phyloP scores from a whole-genome alignment of 1,284 basidiomycete species.

The Trichosporon faecale region DNA sequence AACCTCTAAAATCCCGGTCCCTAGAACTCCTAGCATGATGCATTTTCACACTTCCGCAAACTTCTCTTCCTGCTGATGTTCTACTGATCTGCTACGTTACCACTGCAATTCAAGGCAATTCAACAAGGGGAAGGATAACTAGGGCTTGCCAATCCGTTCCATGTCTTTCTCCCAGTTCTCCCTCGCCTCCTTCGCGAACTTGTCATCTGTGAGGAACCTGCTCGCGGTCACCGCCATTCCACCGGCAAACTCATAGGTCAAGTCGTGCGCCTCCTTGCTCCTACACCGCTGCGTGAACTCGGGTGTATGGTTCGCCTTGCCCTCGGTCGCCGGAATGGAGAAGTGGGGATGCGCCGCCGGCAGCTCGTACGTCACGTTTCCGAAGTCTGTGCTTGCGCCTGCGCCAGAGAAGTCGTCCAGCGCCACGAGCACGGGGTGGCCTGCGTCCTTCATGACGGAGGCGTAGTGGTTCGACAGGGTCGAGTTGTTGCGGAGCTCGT shows the following conservation, averaged over 20 bases:
- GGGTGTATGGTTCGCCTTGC: constrained; percentile 33
- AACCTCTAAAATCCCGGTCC: not conserved
- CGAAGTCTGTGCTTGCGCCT: constrained; percentile 24
- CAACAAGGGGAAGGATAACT: not conserved
- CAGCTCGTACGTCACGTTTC: constrained; percentile 29
- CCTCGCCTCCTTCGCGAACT: constrained; percentile 37
- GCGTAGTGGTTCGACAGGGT: constrained; percentile 23
- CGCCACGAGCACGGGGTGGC: constrained; percentile 8
- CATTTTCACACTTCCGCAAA: constrained; percentile 4
- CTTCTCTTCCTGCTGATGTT: not conserved
- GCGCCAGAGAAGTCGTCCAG: constrained; percentile 12
- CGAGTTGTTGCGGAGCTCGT: constrained; percentile 56
- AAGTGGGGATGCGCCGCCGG: constrained; percentile 31
- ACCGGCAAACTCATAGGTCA: constrained; percentile 38
- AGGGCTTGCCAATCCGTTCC: not conserved
- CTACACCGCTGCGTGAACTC: constrained; percentile 28
- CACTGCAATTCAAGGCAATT: no score
- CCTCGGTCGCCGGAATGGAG: constrained; percentile 22
- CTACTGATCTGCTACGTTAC: not conserved
- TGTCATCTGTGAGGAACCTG: constrained; percentile 43
- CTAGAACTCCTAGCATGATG: constrained; percentile 3
- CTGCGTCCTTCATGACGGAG: constrained; percentile 13
- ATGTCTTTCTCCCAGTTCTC: constrained; percentile 32
- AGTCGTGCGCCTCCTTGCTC: constrained; percentile 31
- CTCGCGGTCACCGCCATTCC: constrained; percentile 46